phyloP scores from a whole-genome alignment of 352 stramenopile genomes.

The Phytophthora europaea region DNA sequence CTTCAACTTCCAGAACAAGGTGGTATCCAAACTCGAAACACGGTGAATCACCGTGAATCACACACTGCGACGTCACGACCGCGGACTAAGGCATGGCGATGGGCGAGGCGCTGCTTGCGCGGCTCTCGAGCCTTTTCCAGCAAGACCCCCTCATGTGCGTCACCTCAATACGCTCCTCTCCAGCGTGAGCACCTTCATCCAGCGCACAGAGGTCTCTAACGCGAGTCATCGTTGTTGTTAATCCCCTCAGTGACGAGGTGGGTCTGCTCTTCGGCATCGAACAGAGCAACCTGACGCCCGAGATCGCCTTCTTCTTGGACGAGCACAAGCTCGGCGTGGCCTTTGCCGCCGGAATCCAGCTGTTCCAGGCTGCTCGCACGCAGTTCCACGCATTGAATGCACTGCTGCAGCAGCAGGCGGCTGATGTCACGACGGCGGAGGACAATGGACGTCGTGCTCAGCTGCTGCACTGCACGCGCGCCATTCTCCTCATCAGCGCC shows the following conservation, averaged over 20 bases:
- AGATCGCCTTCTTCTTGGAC: slow-evolving; percentile 72
- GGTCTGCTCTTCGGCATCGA: slow-evolving; percentile 74
- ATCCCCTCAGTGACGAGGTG: slow-evolving; percentile 70
- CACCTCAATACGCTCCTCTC: background rate
- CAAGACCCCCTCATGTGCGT: slow-evolving; percentile 78
- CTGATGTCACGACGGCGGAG: slow-evolving; percentile 9
- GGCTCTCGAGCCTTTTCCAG: slow-evolving; percentile 57
- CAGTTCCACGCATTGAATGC: slow-evolving; percentile 63
- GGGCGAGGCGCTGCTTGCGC: slow-evolving; percentile 47
- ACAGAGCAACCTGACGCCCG: slow-evolving; percentile 49
- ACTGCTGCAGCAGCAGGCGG: slow-evolving; percentile 24
- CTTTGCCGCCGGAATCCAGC: slow-evolving; percentile 53
- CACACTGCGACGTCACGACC: background rate
- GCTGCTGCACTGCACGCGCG: slow-evolving; percentile 65
- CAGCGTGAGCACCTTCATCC: background rate
- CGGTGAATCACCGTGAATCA: background rate
- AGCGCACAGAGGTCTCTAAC: too few relatives aligned
- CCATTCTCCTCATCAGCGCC: slow-evolving; percentile 78
- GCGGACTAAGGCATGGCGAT: slow-evolving; percentile 24
- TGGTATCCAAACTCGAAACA: slow-evolving; percentile 2
- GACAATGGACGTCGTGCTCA: slow-evolving; percentile 26
- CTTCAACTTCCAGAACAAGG: slow-evolving; percentile 18
- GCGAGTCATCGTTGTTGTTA: too few relatives aligned
- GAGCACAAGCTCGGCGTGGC: slow-evolving; percentile 85
- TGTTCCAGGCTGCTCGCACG: slow-evolving; percentile 68